phyloP scores from a whole-genome alignment of 345 rosid species.

The Populus deltoides region DNA sequence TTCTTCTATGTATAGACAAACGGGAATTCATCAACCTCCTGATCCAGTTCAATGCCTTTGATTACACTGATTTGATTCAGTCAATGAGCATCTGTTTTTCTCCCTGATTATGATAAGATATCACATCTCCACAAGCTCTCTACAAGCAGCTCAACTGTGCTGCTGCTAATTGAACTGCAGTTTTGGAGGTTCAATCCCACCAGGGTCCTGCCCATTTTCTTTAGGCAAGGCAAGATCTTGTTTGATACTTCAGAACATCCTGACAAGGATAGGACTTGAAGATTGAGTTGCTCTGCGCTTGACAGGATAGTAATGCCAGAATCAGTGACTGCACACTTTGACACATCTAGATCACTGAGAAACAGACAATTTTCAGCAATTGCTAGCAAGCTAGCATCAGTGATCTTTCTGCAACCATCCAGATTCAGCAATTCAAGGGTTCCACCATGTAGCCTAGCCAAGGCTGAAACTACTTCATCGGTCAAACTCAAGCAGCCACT shows the following conservation, averaged over 20 bases:
- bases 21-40: not conserved
- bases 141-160: slow-evolving; percentile 51
- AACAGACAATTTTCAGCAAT: slow-evolving; percentile 67
- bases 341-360: slow-evolving; percentile 74
- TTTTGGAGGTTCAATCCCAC: slow-evolving; percentile 75
- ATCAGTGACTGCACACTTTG: slow-evolving; percentile 65
- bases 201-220: slow-evolving; percentile 57
- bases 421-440: slow-evolving; percentile 74
- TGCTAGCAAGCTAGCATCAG: slow-evolving; percentile 58
- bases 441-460: slow-evolving; percentile 59
- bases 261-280: slow-evolving; percentile 70
- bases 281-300: slow-evolving; percentile 46
- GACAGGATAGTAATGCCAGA: slow-evolving; percentile 59
- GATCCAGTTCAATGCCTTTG: slow-evolving; percentile 4
- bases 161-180: slow-evolving; percentile 63
- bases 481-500: slow-evolving; percentile 73
- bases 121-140: slow-evolving; percentile 80
- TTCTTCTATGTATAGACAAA: slow-evolving; percentile 9
- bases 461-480: slow-evolving; percentile 49
- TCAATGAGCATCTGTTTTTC: not conserved
- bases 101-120: slow-evolving; percentile 55
- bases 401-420: slow-evolving; percentile 66
- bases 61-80: not conserved
- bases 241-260: slow-evolving; percentile 68
- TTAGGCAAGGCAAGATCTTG: slow-evolving; percentile 54